Conservation (phyloP, 2,329 filamentous ascomycete species). For the Meredithiella fracta region DNA sequence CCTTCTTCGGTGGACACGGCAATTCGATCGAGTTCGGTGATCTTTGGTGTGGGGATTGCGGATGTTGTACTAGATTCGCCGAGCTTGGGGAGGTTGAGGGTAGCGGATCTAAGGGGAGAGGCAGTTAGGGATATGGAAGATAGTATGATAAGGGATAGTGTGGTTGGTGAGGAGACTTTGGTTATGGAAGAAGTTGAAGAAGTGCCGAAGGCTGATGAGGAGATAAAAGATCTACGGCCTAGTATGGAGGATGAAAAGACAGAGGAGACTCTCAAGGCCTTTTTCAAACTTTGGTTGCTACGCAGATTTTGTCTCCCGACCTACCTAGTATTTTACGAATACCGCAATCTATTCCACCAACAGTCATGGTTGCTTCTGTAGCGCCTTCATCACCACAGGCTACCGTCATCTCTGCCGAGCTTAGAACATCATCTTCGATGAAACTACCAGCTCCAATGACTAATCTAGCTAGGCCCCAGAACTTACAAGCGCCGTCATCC, state of each 20-base stretch:
- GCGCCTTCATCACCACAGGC: too few relatives aligned
- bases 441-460: too few relatives aligned
- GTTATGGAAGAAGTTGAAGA: background rate
- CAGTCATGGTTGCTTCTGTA: too few relatives aligned
- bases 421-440: too few relatives aligned
- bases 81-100: background rate
- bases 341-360: too few relatives aligned
- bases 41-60: background rate
- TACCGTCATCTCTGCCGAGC: too few relatives aligned
- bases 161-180: background rate
- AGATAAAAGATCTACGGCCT: background rate
- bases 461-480: too few relatives aligned
- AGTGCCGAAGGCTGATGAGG: background rate
- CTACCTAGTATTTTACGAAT: too few relatives aligned
- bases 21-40: background rate
- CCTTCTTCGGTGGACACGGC: background rate
- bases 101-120: background rate
- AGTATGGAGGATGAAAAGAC: background rate
- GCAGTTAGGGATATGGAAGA: background rate
- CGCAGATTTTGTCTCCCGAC: too few relatives aligned
- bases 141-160: background rate
- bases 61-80: background rate
- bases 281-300: too few relatives aligned
- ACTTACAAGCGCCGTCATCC: too few relatives aligned
- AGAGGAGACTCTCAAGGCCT: too few relatives aligned